Evolutionary conservation across 2,329 filamentous ascomycete genomes (phyloP).

Genomic region (Lachnellula cervina): DNA sequence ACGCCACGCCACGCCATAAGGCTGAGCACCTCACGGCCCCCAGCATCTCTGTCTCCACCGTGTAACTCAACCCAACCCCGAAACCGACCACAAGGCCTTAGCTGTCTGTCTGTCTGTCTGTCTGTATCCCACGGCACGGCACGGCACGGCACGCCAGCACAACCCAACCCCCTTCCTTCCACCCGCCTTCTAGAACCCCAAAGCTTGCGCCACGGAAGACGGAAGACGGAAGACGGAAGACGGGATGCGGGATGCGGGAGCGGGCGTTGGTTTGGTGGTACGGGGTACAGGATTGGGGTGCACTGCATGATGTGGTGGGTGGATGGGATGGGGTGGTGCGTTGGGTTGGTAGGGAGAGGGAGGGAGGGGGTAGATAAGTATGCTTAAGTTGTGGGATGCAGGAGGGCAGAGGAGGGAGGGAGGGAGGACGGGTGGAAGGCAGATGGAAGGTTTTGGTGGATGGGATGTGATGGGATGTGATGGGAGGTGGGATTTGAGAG

Average conservation of each 20-base stretch:
- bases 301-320: not conserved
- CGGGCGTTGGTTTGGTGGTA: not conserved
- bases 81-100: not conserved
- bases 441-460: too few relatives aligned
- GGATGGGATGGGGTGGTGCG: not conserved
- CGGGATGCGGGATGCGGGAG: too few relatives aligned
- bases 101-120: not conserved
- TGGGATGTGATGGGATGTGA: too few relatives aligned
- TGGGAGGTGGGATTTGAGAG: too few relatives aligned
- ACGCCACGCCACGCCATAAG: not conserved
- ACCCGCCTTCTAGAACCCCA: not conserved
- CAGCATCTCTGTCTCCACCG: not conserved
- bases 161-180: not conserved
- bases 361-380: not conserved
- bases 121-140: not conserved
- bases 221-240: too few relatives aligned
- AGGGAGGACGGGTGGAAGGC: too few relatives aligned
- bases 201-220: not conserved
- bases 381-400: not conserved
- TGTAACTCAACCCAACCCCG: not conserved
- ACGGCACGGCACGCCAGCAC: too few relatives aligned
- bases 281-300: not conserved
- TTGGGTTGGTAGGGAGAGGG: not conserved
- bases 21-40: not conserved
- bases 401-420: too few relatives aligned